Evolutionary conservation across 768 basidiomycete genomes (phyloP).

Genomic region (Cystobasidium ongulense): DNA sequence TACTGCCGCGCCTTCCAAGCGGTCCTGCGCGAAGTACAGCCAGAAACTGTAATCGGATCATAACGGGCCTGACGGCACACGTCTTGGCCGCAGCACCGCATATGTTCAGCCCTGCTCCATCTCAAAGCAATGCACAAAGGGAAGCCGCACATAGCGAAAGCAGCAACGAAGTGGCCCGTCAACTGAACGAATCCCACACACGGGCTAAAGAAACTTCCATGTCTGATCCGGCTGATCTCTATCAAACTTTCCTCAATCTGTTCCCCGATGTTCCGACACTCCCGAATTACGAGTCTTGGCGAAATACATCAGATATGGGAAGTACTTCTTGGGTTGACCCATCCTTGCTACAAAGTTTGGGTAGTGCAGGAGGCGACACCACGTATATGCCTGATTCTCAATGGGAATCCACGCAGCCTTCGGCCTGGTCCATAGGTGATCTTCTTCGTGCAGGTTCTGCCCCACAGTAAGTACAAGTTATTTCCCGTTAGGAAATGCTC

Average conservation of each 20-base stretch:
- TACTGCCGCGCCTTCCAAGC: not conserved
- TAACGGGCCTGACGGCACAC: not conserved
- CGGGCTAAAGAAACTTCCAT: not conserved
- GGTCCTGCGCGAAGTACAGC: not conserved
- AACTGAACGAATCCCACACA: not conserved
- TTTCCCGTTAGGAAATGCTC: too few relatives aligned
- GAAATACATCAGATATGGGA: not conserved
- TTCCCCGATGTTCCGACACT: not conserved
- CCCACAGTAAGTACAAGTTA: not conserved
- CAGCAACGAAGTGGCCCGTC: too few relatives aligned
- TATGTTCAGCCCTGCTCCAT: not conserved
- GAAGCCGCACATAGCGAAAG: too few relatives aligned
- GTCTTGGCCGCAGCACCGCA: not conserved
- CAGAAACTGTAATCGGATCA: not conserved
- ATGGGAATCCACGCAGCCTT: not conserved
- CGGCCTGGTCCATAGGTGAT: not conserved
- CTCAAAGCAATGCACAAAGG: not conserved
- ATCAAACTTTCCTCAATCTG: not conserved
- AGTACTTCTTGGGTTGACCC: not conserved
- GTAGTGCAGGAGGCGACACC: not conserved
- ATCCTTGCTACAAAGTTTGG: not conserved
- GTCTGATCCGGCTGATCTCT: not conserved
- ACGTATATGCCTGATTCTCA: not conserved
- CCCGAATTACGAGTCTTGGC: not conserved
- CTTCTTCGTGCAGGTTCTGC: not conserved